Conservation (phyloP, 2,329 filamentous ascomycete genomes). For the Beauveria scarabaeidicola region DNA sequence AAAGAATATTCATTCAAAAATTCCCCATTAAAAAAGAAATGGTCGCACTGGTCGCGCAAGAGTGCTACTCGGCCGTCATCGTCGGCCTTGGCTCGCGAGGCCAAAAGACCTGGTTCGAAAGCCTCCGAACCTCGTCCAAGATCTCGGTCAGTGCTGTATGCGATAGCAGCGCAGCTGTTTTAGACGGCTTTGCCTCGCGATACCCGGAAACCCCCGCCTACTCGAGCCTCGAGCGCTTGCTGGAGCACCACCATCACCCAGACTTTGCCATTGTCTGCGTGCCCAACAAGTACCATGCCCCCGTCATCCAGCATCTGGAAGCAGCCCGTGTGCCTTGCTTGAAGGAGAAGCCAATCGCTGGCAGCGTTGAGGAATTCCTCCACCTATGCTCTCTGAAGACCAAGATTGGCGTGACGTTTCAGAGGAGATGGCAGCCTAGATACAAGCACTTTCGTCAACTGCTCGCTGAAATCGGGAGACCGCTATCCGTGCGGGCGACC, state of each 20-base stretch:
- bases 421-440: slow-evolving; percentile 2
- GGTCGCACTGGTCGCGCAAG: background rate
- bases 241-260: background rate
- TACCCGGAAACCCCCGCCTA: background rate
- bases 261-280: background rate
- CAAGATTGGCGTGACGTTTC: background rate
- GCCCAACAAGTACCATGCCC: background rate
- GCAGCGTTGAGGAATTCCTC: background rate
- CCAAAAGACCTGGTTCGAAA: background rate
- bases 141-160: background rate
- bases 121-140: background rate
- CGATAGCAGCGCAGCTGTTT: background rate
- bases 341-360: slow-evolving; percentile 2
- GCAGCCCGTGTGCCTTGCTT: background rate
- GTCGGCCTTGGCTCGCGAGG: background rate
- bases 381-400: background rate
- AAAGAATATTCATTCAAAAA: too few relatives aligned
- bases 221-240: background rate
- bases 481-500: background rate
- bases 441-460: background rate
- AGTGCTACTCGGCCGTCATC: background rate
- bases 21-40: too few relatives aligned
- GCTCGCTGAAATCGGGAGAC: background rate
- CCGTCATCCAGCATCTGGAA: background rate
- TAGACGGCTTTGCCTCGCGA: background rate